Percentiles rank a stretch among this genome's conserved stretches.
phyloP scores from a whole-genome alignment of 306 rosid genomes.

The apple (Malus domestica) region DNA sequence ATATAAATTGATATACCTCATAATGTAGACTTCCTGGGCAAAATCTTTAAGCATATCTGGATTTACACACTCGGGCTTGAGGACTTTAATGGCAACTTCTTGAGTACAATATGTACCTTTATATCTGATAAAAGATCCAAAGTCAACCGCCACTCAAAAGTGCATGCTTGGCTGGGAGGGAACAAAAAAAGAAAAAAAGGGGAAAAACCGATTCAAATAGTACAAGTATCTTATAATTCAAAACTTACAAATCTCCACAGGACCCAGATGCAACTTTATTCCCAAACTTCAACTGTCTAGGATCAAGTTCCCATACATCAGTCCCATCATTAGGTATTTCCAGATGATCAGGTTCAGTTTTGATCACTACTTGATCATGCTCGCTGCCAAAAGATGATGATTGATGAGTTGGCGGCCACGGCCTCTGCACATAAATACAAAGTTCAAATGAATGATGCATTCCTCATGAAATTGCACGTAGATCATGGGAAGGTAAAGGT shows the following conservation, averaged over 20 bases:
- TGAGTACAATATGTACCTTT: slow-evolving; percentile 89
- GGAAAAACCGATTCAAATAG: not conserved
- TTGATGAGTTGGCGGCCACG: slow-evolving; percentile 42
- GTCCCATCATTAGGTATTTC: slow-evolving; percentile 81
- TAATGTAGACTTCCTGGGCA: slow-evolving; percentile 87
- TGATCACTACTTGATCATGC: slow-evolving; percentile 38
- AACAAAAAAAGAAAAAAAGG: not conserved
- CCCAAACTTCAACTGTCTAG: slow-evolving; percentile 65
- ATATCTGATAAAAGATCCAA: slow-evolving; percentile 47
- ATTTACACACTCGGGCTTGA: slow-evolving; percentile 75
- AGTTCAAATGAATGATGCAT: slow-evolving; percentile 16
- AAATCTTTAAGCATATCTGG: slow-evolving; percentile 87
- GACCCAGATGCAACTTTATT: slow-evolving; percentile 87
- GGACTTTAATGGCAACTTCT: slow-evolving; percentile 94
- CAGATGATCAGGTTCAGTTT: slow-evolving; percentile 53
- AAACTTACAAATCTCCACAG: slow-evolving; percentile 88
- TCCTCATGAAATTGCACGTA: not conserved
- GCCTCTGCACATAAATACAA: slow-evolving; percentile 45
- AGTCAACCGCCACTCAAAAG: slow-evolving; percentile 10
- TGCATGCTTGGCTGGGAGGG: not conserved
- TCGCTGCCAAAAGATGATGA: slow-evolving; percentile 43
- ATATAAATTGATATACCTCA: slow-evolving; percentile 55
- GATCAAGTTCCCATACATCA: slow-evolving; percentile 96
- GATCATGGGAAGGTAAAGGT: not conserved
- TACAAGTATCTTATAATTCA: not conserved